phyloP scores from a whole-genome alignment of 805 yeast genomes.

The Saccharomycopsis microspora region DNA sequence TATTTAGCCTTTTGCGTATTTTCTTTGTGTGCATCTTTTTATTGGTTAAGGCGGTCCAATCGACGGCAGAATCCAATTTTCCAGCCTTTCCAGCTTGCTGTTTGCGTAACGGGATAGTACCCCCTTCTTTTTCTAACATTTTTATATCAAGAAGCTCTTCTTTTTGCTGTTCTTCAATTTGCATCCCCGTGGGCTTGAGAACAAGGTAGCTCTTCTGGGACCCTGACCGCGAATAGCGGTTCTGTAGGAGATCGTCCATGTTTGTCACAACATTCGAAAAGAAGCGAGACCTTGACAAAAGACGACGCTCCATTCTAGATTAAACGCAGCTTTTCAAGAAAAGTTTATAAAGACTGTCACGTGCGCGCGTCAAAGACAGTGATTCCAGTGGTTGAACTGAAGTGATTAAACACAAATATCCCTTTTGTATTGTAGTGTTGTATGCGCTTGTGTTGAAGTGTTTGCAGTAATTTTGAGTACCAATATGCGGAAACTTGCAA shows the following conservation, averaged over 20 bases:
- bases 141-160: neutral
- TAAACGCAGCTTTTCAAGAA: neutral
- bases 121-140: neutral
- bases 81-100: neutral
- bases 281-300: slow-evolving; percentile 14
- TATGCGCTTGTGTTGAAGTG: too few species aligned
- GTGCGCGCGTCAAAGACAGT: neutral
- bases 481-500: too few species aligned
- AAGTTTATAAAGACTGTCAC: neutral
- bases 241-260: slow-evolving; percentile 14
- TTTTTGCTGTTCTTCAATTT: neutral
- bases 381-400: neutral
- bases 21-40: neutral
- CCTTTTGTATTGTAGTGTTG: too few species aligned
- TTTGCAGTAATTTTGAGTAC: too few species aligned
- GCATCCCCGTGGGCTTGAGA: slow-evolving; percentile 12
- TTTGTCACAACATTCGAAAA: slow-evolving; percentile 3
- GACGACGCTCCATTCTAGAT: slow-evolving; percentile 12
- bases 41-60: neutral
- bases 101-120: neutral
- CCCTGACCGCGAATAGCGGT: slow-evolving; percentile 11
- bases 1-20: neutral
- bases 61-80: neutral
- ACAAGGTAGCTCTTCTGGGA: slow-evolving; percentile 10
- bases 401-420: too few species aligned